Evolutionary conservation across 2,329 filamentous ascomycete species (phyloP).

Genomic region (Xylariaceae sp.): DNA sequence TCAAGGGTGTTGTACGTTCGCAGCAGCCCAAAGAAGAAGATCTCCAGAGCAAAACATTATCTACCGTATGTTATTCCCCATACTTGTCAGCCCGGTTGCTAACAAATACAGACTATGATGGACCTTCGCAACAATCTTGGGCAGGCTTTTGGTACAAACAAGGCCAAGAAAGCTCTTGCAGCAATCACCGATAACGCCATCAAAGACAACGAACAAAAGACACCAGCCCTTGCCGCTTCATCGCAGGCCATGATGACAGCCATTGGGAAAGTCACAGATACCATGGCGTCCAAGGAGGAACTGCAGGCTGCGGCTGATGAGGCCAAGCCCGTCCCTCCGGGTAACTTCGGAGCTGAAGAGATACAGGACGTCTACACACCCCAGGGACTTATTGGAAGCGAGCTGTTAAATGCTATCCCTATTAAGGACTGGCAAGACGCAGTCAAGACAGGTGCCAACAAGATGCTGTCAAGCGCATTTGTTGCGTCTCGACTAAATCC

Average conservation of each 20-base stretch:
- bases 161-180: conserved; percentile 71
- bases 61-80: conserved; percentile 34
- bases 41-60: conserved; percentile 36
- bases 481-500: conserved; percentile 59
- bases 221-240: conserved; percentile 51
- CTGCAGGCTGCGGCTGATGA: conserved; percentile 61
- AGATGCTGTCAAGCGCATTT: conserved; percentile 57
- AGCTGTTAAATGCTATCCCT: conserved; percentile 63
- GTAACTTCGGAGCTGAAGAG: conserved; percentile 62
- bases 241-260: conserved; percentile 58
- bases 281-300: conserved; percentile 64
- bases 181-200: conserved; percentile 65
- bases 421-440: conserved; percentile 72
- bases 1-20: conserved; percentile 54
- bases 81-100: conserved; percentile 10
- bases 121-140: conserved; percentile 66
- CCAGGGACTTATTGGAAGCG: conserved; percentile 60
- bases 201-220: conserved; percentile 34
- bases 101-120: conserved; percentile 47
- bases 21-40: conserved; percentile 50
- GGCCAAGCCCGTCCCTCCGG: conserved; percentile 67
- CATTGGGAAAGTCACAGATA: conserved; percentile 57
- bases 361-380: conserved; percentile 71
- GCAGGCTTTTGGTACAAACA: conserved; percentile 78
- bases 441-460: conserved; percentile 53